Evolutionary conservation across 495 filamentous ascomycete species (phyloP).

Genomic region (Darksidea phi): DNA sequence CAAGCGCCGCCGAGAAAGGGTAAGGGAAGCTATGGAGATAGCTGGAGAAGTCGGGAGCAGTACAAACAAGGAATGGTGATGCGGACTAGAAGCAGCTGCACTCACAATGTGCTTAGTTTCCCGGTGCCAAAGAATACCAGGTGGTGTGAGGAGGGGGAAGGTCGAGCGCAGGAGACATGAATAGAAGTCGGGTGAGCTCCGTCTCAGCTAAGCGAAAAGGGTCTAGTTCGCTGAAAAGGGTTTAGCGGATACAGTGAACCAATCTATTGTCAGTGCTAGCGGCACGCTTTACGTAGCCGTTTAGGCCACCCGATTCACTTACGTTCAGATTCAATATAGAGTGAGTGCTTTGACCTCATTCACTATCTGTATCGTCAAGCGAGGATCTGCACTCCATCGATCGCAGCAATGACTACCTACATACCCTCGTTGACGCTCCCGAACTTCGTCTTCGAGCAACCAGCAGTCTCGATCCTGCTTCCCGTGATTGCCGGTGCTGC

Average conservation of each 20-base stretch:
- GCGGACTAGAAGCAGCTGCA: constrained; percentile 30
- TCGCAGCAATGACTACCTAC: constrained; percentile 64
- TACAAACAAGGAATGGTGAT: constrained; percentile 1
- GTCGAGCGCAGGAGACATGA: background rate
- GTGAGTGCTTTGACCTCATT: background rate
- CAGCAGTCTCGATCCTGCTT: constrained; percentile 66
- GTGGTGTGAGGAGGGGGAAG: constrained; percentile 4
- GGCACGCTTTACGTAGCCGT: no score
- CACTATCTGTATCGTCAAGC: background rate
- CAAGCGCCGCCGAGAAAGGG: constrained; percentile 31
- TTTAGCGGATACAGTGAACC: no score
- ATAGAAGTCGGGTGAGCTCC: background rate
- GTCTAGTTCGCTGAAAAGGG: no score
- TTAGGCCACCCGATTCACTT: no score
- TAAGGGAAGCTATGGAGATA: constrained; percentile 18
- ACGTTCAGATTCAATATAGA: no score
- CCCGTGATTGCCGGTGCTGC: constrained; percentile 63
- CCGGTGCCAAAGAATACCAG: constrained; percentile 25
- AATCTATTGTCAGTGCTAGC: no score
- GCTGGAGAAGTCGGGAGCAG: constrained; percentile 7
- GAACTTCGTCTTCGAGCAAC: constrained; percentile 58
- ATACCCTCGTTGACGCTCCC: constrained; percentile 60
- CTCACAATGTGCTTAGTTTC: constrained; percentile 36
- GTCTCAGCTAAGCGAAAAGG: background rate
- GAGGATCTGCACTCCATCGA: background rate